These are phyloP conservation scores for Cunninghamia lanceolata DNA, from an alignment of 75 land plant genomes.

Conservation along the genomic window DNA sequence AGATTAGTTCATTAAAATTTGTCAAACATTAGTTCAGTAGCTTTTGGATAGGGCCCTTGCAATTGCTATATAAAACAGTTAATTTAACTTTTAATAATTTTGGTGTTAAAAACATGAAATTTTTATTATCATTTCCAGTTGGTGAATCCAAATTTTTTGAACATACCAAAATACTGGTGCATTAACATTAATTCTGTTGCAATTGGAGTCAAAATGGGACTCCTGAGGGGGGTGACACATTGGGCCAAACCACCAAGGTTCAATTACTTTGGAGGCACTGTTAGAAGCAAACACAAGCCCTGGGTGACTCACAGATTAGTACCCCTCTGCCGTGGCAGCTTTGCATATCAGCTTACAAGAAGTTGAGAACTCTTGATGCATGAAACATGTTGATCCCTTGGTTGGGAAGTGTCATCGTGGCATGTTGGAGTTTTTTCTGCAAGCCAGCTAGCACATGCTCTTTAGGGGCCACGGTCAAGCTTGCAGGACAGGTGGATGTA, in stretches of 20 bases:
- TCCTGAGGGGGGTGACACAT: no score
- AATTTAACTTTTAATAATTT: neutral
- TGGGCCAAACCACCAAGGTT: no score
- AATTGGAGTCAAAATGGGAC: neutral
- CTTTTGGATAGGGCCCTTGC: neutral
- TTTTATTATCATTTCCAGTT: neutral
- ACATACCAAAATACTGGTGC: neutral
- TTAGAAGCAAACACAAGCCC: no score
- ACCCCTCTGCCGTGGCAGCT: neutral
- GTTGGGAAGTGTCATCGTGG: neutral
- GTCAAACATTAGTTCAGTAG: neutral
- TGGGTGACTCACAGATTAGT: no score
- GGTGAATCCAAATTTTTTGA: neutral
- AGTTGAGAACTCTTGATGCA: neutral
- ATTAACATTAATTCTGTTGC: neutral
- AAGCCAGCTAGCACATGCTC: neutral
- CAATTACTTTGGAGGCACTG: no score
- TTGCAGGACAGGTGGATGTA: neutral
- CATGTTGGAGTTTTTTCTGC: neutral
- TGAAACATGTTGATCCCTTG: neutral
- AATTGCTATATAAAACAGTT: neutral
- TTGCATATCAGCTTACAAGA: neutral
- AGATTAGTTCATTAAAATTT: neutral
- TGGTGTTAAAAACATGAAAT: neutral
- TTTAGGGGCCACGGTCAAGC: neutral